Base-by-base conservation (phyloP, 805 yeast genomes). In the Saturnispora quitensis region DNA sequence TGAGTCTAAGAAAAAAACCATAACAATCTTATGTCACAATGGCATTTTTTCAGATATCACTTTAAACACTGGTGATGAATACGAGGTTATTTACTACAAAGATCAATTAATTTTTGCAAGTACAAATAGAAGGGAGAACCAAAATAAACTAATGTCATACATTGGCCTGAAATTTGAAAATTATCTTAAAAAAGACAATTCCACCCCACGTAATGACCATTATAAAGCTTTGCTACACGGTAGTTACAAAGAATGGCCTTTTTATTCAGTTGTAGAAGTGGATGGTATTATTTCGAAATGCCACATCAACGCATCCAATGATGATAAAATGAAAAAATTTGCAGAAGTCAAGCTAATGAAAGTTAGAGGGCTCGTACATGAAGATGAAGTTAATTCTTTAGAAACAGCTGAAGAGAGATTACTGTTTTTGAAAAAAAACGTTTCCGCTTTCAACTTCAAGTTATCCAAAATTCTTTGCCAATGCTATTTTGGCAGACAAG, bases 121-220 rank as follows among this genome's bases (percentile, higher is more conserved):
- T 40, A 52, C 55, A 4, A 24, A 40, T 9, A 45, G 50, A 18
- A 43, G 60, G 6, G 31, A 22, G 10, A 35, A 35, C 10, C 54
- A 55, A 12, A 38, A 45, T 22, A 28, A 17, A 34, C 20, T 49
- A 17, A 25, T 44, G 20, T 38, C 54, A 15, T 56, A 50, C 35
- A 53, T 56, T 28, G 59, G 59, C 6, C 8, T 50, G n/a, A 51
- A 53, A 28, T 56, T 56, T 36, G 60, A 57, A 27, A 44, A 50
- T 13, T 15, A 52, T 40, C 33, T 57, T 8, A 45, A 45, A 13
- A 43, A 43, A 34, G 44, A 47, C 13, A 27, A 27, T 24, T 42
- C 45, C 9, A 45, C 53, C 12, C 25, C 60, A 13, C 27, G 40
- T 38, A 33, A 40, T n/a, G 48, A 49, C 13, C 60, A 58, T 45